Evolutionary conservation across 768 basidiomycete species (phyloP).

Genomic region (Xerocomellus amylosporus): DNA sequence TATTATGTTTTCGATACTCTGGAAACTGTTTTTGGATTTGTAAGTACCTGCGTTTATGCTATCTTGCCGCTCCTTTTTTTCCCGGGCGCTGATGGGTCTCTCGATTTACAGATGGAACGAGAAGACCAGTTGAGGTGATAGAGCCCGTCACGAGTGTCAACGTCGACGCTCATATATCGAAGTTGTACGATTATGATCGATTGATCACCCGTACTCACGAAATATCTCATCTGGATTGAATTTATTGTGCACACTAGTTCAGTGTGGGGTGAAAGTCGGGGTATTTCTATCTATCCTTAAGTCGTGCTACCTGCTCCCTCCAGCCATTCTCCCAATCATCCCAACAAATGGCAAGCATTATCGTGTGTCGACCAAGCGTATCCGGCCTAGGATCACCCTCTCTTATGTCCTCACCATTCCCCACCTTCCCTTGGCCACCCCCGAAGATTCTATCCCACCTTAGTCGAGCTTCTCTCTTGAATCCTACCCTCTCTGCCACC

Average conservation of each 20-base stretch:
- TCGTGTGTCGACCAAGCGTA: constrained; percentile 37
- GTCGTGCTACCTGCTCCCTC: constrained; percentile 1
- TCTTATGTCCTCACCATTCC: constrained; percentile 36
- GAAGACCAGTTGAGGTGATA: constrained; percentile 19
- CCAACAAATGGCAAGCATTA: constrained; percentile 42
- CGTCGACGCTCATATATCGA: not conserved
- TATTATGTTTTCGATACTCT: constrained; percentile 85
- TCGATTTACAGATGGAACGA: constrained; percentile 33
- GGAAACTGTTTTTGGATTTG: constrained; percentile 90
- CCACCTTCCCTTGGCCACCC: constrained; percentile 33
- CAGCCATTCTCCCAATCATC: constrained; percentile 31
- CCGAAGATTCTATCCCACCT: constrained; percentile 55
- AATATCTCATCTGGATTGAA: constrained; percentile 1
- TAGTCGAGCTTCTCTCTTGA: constrained; percentile 49
- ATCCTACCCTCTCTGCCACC: constrained; percentile 59
- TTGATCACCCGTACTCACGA: not conserved
- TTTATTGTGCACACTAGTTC: not conserved
- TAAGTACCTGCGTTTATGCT: constrained; percentile 39
- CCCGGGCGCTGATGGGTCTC: not conserved
- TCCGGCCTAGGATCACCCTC: constrained; percentile 25
- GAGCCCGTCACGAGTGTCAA: not conserved
- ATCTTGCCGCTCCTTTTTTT: not conserved
- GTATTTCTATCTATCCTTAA: constrained; percentile 8
- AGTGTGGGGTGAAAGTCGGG: not conserved
- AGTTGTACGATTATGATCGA: not conserved